These are phyloP conservation scores for Pochonia chlamydosporia DNA, from an alignment of 2,329 filamentous ascomycete genomes.

Conservation along the genomic window DNA sequence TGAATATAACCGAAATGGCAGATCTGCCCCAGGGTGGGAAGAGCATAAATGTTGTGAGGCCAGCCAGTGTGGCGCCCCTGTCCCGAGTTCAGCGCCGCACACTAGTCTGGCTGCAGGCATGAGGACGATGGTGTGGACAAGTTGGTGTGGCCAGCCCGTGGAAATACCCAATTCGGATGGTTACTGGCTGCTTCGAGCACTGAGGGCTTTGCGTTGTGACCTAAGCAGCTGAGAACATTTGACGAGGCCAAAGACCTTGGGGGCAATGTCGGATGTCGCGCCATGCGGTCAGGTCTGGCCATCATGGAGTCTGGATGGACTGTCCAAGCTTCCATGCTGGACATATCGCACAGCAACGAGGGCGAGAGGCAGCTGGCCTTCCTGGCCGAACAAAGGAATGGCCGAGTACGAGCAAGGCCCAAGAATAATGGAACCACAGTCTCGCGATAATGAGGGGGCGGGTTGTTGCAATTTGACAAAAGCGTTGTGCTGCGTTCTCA, in stretches of 20 bases:
- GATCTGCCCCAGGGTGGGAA: conserved; percentile 2
- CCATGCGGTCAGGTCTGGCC: conserved; percentile 1
- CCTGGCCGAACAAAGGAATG: neutral
- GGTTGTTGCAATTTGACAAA: too few relatives aligned
- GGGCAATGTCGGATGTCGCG: conserved; percentile 2
- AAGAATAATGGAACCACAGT: too few relatives aligned
- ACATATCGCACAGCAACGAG: neutral
- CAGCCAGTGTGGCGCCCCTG: conserved; percentile 1
- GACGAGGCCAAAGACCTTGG: neutral
- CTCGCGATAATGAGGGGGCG: too few relatives aligned
- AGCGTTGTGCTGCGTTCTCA: too few relatives aligned
- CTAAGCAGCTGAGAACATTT: neutral
- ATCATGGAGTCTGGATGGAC: neutral
- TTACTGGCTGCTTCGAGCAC: neutral
- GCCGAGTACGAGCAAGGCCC: neutral
- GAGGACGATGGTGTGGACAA: too few relatives aligned
- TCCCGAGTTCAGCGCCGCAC: neutral
- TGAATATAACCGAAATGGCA: neutral
- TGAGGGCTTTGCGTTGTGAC: neutral
- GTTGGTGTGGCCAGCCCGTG: neutral
- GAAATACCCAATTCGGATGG: neutral
- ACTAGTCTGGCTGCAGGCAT: neutral
- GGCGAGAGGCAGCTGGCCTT: neutral
- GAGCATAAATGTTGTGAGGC: neutral
- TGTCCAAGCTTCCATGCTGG: neutral